Conservation (phyloP, 495 filamentous ascomycete species). For the Penicillium silybi region DNA sequence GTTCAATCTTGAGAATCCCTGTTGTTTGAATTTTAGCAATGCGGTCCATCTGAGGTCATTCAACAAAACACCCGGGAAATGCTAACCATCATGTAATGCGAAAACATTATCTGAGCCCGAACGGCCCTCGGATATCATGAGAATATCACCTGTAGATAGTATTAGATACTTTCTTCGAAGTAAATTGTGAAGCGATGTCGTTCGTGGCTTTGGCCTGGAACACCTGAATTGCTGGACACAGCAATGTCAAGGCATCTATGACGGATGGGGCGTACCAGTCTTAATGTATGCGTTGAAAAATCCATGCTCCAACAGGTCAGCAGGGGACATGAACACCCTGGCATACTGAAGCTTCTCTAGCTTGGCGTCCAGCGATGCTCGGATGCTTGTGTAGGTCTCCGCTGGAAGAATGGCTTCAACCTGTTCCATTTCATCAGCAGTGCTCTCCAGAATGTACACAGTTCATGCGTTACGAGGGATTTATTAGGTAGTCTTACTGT, state of each 20-base stretch:
- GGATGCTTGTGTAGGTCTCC: conserved; percentile 56
- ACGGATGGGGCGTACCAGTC: conserved; percentile 51
- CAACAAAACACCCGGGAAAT: no score
- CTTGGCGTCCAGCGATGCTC: conserved; percentile 47
- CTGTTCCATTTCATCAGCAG: conserved; percentile 38
- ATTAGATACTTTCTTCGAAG: neutral
- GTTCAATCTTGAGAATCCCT: conserved; percentile 71
- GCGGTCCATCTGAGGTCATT: neutral
- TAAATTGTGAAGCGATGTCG: neutral
- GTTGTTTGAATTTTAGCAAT: conserved; percentile 2
- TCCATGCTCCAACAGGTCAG: conserved; percentile 63
- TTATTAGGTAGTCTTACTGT: conserved; percentile 47
- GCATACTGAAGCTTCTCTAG: conserved; percentile 52
- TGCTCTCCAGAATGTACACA: neutral
- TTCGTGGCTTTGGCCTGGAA: neutral
- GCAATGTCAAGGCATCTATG: neutral
- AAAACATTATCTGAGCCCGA: conserved; percentile 78
- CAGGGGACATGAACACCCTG: conserved; percentile 70
- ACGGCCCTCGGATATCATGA: conserved; percentile 88
- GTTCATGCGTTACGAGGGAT: neutral
- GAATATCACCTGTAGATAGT: conserved; percentile 61
- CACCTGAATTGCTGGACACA: neutral
- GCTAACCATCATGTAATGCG: conserved; percentile 64
- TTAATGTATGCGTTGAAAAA: conserved; percentile 91
- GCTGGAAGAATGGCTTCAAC: conserved; percentile 72